A percentile compares a stretch with the other conserved stretches of the same genome.
Evolutionary conservation across 2,329 filamentous ascomycete species (phyloP).

Genomic region (Venturia asperata): DNA sequence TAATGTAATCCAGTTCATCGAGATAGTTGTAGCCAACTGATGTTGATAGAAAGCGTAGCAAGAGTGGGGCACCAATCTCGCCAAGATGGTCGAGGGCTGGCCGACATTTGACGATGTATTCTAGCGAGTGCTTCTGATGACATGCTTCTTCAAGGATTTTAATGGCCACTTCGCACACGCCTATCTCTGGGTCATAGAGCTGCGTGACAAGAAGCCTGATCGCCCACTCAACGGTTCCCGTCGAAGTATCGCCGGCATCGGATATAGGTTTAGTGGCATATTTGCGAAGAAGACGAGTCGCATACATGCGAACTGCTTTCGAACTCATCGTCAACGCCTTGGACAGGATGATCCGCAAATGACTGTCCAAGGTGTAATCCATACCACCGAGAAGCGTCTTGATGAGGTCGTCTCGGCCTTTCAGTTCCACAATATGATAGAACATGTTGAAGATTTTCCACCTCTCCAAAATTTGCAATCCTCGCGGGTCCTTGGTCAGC

Average conservation of each 20-base stretch:
- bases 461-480: slow-evolving; percentile 81
- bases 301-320: slow-evolving; percentile 83
- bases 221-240: slow-evolving; percentile 82
- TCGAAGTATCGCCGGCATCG: slow-evolving; percentile 33
- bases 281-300: slow-evolving; percentile 78
- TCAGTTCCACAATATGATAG: slow-evolving; percentile 92
- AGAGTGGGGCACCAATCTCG: slow-evolving; percentile 88
- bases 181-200: slow-evolving; percentile 92
- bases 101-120: slow-evolving; percentile 94
- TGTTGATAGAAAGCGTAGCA: slow-evolving; percentile 88
- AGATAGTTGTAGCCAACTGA: slow-evolving; percentile 97
- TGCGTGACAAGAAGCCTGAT: slow-evolving; percentile 97
- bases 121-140: slow-evolving; percentile 81
- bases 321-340: slow-evolving; percentile 89
- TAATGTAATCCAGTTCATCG: slow-evolving; percentile 95
- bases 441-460: slow-evolving; percentile 99
- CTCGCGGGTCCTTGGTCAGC: slow-evolving; percentile 72
- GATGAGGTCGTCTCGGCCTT: slow-evolving; percentile 84
- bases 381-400: slow-evolving; percentile 83
- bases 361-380: slow-evolving; percentile 78
- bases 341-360: slow-evolving; percentile 84
- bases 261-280: slow-evolving; percentile 60
- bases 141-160: slow-evolving; percentile 97
- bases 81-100: slow-evolving; percentile 91
- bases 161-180: slow-evolving; percentile 91